phyloP scores from a whole-genome alignment of 169 alveolate species.

The Sarcocystis neurona region DNA sequence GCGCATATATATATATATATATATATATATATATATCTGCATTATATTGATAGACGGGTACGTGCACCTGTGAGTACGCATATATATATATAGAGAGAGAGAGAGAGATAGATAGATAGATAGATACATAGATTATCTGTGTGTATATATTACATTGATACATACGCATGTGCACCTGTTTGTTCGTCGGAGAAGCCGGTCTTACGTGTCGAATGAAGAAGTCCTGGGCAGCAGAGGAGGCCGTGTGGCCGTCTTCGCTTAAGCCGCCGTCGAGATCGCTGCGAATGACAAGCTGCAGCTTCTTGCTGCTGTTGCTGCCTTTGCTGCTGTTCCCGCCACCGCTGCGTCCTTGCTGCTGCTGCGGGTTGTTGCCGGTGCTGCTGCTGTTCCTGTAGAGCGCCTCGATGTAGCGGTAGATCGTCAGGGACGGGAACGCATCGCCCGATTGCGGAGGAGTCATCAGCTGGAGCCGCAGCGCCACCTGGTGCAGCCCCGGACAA shows the following conservation, averaged over 20 bases:
- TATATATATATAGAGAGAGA: too few species aligned
- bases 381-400: not conserved
- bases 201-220: constrained; percentile 32
- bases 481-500: constrained; percentile 1
- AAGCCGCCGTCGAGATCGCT: constrained; percentile 62
- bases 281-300: constrained; percentile 28
- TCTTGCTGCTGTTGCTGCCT: constrained; percentile 4
- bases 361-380: constrained; percentile 37
- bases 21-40: too few species aligned
- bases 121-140: too few species aligned
- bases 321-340: constrained; percentile 3
- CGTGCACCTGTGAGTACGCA: too few species aligned
- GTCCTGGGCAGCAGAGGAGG: constrained; percentile 55
- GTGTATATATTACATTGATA: too few species aligned
- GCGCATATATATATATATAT: too few species aligned
- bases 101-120: too few species aligned
- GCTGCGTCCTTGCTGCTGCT: constrained; percentile 11
- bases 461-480: constrained; percentile 30
- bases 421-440: constrained; percentile 16
- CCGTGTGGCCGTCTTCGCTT: constrained; percentile 51
- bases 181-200: not conserved
- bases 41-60: too few species aligned
- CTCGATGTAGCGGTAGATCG: constrained; percentile 28
- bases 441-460: not conserved
- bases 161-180: not conserved